Evolutionary conservation across 2,329 filamentous ascomycete genomes (phyloP), one percentile per base, ranked within the genome.

Genomic region (Talaromyces rugulosus): DNA sequence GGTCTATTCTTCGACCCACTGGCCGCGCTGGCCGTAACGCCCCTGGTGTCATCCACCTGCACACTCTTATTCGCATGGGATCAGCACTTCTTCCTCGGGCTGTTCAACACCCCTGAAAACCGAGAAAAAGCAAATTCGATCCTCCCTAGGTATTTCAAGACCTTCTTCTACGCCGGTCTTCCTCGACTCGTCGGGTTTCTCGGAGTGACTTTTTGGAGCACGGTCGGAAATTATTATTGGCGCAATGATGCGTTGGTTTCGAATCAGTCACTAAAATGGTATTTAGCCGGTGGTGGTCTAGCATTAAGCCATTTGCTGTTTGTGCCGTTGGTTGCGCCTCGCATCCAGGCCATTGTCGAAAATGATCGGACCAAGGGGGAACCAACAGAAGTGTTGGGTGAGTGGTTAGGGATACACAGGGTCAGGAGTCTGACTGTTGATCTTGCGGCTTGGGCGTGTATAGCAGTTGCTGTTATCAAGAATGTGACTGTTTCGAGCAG

Each of bases 1-100:
- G 6, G 27, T 7, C 33, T 58, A 3, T 8, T 60, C 9, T 61
- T 60, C 33, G 54, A 63, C 30, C 62, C 62, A 0, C 31, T 58
- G 47, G 58, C 58, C 27, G 58, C 55, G 12, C 72, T 83, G 36
- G 76, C 81, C 53, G 66, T 80, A 18, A 72, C 79, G 1, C 81
- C 81, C 0, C 70, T 83, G 28, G 65, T 83, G 65, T 79, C 79
- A n/a, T 79, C 80, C 3, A 81, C 80, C 2, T 75, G 76, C 66
- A 77, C 80, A 0, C 73, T 83, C 57, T 74, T 78, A 66, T 81
- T 75, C 71, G 77, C 80, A 14, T 71, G 72, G 47, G 79, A 82
- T 69, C 79, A 71, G 61, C 58, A 69, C 50, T 59, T 67, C 36
- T 67, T 65, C 56, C 61, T 69, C 30, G 59, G 63, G n/a, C 54